Evolutionary conservation across 768 basidiomycete genomes (phyloP).

Genomic region (Boletus insuetus): DNA sequence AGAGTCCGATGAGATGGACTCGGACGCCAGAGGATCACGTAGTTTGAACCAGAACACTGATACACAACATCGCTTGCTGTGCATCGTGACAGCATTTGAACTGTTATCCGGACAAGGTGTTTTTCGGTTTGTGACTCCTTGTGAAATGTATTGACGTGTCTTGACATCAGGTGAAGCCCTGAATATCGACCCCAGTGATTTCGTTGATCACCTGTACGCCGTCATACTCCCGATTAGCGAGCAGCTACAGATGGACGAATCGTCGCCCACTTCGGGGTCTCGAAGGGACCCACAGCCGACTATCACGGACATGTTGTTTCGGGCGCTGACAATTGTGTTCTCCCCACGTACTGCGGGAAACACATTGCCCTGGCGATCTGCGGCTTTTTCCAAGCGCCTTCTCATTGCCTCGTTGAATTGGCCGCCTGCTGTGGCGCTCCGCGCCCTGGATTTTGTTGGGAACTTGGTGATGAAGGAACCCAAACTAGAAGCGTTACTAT

Average conservation of each 20-base stretch:
- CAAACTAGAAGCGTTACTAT: conserved; percentile 78
- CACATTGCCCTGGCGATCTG: conserved; percentile 69
- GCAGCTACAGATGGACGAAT: conserved; percentile 59
- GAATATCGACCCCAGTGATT: conserved; percentile 91
- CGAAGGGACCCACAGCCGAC: conserved; percentile 33
- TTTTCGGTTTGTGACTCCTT: conserved; percentile 8
- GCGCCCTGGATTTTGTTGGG: conserved; percentile 71
- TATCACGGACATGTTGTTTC: conserved; percentile 76
- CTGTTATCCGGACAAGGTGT: conserved; percentile 93
- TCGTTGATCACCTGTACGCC: conserved; percentile 79
- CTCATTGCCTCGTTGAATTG: conserved; percentile 78
- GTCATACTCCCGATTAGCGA: conserved; percentile 75
- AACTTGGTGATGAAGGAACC: conserved; percentile 73
- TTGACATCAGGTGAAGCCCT: conserved; percentile 80
- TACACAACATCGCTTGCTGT: conserved; percentile 65
- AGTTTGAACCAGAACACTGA: conserved; percentile 35
- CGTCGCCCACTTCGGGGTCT: conserved; percentile 31
- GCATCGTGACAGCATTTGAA: conserved; percentile 96
- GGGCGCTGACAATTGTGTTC: conserved; percentile 79
- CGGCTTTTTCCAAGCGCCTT: conserved; percentile 94
- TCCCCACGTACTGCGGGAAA: conserved; percentile 61
- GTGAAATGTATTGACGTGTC: conserved; percentile 6
- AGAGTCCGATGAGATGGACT: conserved; percentile 41
- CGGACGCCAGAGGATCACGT: conserved; percentile 32
- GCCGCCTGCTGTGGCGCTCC: conserved; percentile 62